Conservation (phyloP, 495 filamentous ascomycete species). For the Lindgomyces ingoldianus region DNA sequence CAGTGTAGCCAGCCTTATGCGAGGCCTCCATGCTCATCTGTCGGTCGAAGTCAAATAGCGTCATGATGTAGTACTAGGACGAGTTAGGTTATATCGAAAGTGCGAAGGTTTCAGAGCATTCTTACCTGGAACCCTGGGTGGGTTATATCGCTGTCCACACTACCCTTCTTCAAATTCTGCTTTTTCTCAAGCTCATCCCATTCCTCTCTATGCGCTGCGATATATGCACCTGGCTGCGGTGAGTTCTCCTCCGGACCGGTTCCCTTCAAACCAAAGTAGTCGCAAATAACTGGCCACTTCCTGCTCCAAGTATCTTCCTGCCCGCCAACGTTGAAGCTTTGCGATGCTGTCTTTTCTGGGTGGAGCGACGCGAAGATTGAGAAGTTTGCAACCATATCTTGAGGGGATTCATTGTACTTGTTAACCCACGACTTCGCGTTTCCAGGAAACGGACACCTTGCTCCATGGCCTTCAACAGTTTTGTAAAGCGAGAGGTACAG, state of each 20-base stretch:
- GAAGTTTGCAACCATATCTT: slow-evolving; percentile 43
- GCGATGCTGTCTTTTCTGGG: slow-evolving; percentile 33
- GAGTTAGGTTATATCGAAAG: slow-evolving; percentile 21
- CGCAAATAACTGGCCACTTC: slow-evolving; percentile 44
- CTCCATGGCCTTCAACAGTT: slow-evolving; percentile 36
- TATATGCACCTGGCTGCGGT: slow-evolving; percentile 43
- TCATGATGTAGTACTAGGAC: slow-evolving; percentile 48
- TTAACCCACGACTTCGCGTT: slow-evolving; percentile 38
- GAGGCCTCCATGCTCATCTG: slow-evolving; percentile 45
- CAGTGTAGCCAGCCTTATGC: slow-evolving; percentile 38
- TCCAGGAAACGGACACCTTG: slow-evolving; percentile 39
- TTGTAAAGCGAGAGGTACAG: slow-evolving; percentile 38
- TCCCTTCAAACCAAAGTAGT: slow-evolving; percentile 43
- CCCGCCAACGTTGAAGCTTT: slow-evolving; percentile 40
- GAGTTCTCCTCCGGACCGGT: slow-evolving; percentile 37
- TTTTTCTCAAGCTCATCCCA: slow-evolving; percentile 46
- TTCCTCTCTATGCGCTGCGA: slow-evolving; percentile 39
- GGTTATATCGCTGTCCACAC: slow-evolving; percentile 42
- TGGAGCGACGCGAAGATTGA: slow-evolving; percentile 41
- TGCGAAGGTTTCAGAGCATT: too few relatives aligned
- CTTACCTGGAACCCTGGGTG: slow-evolving; percentile 33
- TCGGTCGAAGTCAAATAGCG: slow-evolving; percentile 47
- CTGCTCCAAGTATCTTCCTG: slow-evolving; percentile 35
- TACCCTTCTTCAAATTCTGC: slow-evolving; percentile 42
- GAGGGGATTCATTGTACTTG: slow-evolving; percentile 39